Evolutionary conservation across 306 rosid genomes (phyloP).

Genomic region (Alnus glutinosa): DNA sequence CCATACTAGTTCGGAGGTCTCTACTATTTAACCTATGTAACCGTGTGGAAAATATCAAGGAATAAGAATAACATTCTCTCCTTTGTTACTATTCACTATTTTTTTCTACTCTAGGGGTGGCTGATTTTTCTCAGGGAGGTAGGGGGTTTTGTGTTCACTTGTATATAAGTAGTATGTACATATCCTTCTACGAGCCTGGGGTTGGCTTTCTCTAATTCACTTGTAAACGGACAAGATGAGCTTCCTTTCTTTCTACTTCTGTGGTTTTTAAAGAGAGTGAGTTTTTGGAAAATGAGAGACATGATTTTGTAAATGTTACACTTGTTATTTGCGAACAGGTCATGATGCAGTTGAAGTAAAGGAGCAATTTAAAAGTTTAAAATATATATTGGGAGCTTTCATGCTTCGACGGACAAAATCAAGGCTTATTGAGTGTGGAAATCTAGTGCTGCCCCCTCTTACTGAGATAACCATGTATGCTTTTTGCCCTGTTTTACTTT

Average conservation of each 20-base stretch:
- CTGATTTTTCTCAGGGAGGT: too few relatives aligned
- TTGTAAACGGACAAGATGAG: background rate
- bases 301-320: slow-evolving; percentile 19
- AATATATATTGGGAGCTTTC: slow-evolving; percentile 68
- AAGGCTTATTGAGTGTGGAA: slow-evolving; percentile 74
- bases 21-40: too few relatives aligned
- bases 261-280: background rate
- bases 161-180: too few relatives aligned
- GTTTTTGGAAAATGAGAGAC: slow-evolving; percentile 2
- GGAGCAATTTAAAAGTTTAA: slow-evolving; percentile 56
- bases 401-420: slow-evolving; percentile 90
- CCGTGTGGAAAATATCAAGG: too few relatives aligned
- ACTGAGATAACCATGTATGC: slow-evolving; percentile 82
- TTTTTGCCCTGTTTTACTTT: slow-evolving; percentile 21
- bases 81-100: too few relatives aligned
- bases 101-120: too few relatives aligned
- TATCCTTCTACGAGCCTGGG: too few relatives aligned
- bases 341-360: slow-evolving; percentile 46
- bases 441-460: slow-evolving; percentile 76
- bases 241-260: background rate
- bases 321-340: slow-evolving; percentile 46
- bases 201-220: too few relatives aligned
- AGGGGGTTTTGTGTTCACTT: too few relatives aligned
- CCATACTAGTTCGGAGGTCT: too few relatives aligned
- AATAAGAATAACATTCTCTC: too few relatives aligned